Conservation (phyloP, 345 rosid genomes). For the Lepidium africanum region DNA sequence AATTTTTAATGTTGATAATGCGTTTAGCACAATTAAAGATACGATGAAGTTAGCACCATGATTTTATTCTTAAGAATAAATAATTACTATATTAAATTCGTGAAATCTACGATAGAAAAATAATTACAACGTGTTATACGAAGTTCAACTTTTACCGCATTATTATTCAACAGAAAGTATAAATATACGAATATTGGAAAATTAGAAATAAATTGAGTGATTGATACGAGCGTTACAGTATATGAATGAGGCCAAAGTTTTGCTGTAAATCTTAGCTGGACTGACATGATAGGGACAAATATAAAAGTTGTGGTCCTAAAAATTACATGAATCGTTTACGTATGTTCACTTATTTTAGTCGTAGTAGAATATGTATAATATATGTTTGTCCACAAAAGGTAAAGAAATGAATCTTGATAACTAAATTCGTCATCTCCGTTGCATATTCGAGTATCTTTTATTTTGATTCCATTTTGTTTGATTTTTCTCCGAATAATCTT, state of each 20-base stretch:
- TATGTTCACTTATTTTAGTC: slow-evolving; percentile 9
- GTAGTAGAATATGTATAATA: neutral
- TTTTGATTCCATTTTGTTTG: neutral
- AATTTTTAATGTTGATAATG: neutral
- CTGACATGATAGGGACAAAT: slow-evolving; percentile 14
- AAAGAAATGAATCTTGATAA: neutral
- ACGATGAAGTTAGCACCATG: neutral
- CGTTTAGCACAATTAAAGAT: neutral
- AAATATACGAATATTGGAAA: neutral
- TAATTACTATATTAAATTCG: neutral
- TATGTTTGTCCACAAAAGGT: slow-evolving; percentile 17
- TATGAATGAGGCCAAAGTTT: slow-evolving; percentile 14
- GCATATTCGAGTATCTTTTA: slow-evolving; percentile 8
- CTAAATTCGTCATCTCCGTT: neutral
- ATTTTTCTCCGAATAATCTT: neutral
- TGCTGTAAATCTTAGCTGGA: slow-evolving; percentile 26
- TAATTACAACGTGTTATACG: neutral
- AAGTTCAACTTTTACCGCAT: neutral
- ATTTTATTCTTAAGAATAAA: neutral
- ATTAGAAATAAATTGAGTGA: neutral
- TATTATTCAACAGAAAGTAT: neutral
- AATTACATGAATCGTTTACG: neutral
- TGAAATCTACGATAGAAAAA: neutral
- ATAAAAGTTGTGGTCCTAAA: slow-evolving; percentile 14
- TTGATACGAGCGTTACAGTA: slow-evolving; percentile 14